Percentiles rank a stretch among this genome's conserved stretches.
Conservation (phyloP, 164 flowering plant genomes). For the Vitis riparia region DNA sequence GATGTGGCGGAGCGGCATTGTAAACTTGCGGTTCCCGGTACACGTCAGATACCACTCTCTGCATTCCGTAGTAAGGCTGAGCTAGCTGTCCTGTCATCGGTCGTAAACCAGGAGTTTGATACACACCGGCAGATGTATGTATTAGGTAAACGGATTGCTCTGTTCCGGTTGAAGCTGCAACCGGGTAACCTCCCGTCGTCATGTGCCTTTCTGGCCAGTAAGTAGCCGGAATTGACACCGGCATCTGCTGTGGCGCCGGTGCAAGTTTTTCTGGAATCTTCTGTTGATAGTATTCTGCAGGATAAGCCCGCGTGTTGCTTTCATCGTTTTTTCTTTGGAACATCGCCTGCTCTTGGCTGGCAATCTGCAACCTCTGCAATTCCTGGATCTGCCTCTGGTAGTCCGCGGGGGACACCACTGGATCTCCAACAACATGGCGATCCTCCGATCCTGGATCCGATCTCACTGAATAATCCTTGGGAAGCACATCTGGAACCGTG, state of each 20-base stretch:
- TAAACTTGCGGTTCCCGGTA: constrained; percentile 50
- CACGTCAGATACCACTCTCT: constrained; percentile 38
- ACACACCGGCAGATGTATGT: constrained; percentile 35
- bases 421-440: constrained; percentile 30
- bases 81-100: constrained; percentile 37
- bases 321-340: constrained; percentile 33
- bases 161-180: constrained; percentile 16
- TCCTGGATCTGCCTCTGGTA: constrained; percentile 58
- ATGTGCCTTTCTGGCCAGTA: constrained; percentile 45
- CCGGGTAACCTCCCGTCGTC: constrained; percentile 29
- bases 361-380: constrained; percentile 48
- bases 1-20: constrained; percentile 25
- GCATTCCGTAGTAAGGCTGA: constrained; percentile 59
- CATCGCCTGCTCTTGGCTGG: constrained; percentile 32
- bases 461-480: constrained; percentile 21
- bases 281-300: constrained; percentile 43
- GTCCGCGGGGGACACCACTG: constrained; percentile 27
- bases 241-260: constrained; percentile 17
- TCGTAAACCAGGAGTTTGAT: constrained; percentile 33
- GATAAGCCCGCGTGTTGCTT: constrained; percentile 24
- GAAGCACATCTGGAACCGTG: constrained; percentile 16
- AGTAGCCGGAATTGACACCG: constrained; percentile 21
- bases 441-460: constrained; percentile 32
- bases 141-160: constrained; percentile 49
- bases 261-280: constrained; percentile 34